Evolutionary conservation across 2,329 filamentous ascomycete species (phyloP).

Genomic region (Aureobasidium sp.): DNA sequence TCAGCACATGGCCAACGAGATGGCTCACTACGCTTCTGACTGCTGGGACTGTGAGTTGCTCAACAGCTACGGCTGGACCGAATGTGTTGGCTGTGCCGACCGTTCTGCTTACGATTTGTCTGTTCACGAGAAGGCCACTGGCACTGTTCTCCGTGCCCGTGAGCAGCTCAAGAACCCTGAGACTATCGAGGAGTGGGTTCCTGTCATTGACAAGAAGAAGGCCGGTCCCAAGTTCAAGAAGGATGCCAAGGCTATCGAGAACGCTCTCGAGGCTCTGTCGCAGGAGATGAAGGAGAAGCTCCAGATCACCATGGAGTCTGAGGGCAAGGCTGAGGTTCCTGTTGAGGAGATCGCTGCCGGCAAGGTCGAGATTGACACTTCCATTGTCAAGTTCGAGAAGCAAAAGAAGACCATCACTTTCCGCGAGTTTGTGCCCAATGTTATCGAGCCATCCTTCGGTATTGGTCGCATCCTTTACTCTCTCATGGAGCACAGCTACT

Average conservation of each 20-base stretch:
- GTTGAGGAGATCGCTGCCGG: conserved; percentile 59
- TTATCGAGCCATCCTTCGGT: conserved; percentile 88
- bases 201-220: conserved; percentile 88
- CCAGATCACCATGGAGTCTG: conserved; percentile 60
- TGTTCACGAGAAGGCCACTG: conserved; percentile 89
- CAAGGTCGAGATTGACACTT: conserved; percentile 69
- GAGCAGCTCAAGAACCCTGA: conserved; percentile 71
- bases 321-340: conserved; percentile 68
- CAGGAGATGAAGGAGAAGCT: conserved; percentile 78
- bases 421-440: conserved; percentile 84
- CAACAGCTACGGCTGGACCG: conserved; percentile 93
- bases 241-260: conserved; percentile 77
- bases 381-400: conserved; percentile 76
- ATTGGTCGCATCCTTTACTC: conserved; percentile 92
- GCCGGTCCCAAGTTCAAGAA: conserved; percentile 95
- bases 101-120: conserved; percentile 89
- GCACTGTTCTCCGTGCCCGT: conserved; percentile 66
- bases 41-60: conserved; percentile 96
- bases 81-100: conserved; percentile 95
- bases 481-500: conserved; percentile 91
- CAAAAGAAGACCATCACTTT: conserved; percentile 73
- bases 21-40: conserved; percentile 91
- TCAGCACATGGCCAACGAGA: conserved; percentile 88
- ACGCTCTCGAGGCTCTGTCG: conserved; percentile 62
- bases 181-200: conserved; percentile 75